Base-by-base conservation (phyloP, 495 filamentous ascomycete genomes). In the Penicillium psychrofluorescens region DNA sequence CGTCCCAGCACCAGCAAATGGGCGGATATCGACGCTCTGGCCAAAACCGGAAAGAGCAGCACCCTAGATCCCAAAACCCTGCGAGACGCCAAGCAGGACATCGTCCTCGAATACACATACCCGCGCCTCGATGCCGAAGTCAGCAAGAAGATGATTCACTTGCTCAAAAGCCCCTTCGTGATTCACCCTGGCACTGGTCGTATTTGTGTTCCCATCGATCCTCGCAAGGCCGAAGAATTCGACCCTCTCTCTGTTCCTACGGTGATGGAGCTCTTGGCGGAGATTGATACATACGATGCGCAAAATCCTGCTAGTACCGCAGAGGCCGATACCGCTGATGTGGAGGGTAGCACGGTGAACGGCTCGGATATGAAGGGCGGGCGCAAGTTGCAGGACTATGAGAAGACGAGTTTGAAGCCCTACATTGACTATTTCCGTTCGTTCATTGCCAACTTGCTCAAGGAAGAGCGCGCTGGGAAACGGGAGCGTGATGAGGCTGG, bases 51-150 rank as follows among this genome's bases (percentile, higher is more conserved):
- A 10, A 78, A 77, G 9, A 79, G 79, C 58, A 81, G 80, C 39
- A 77, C 69, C 1, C 63, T 91, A 1, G 80, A 88, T 53, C 46
- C 79, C 3, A 67, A 70, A 39, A 74, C 78, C 2, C 74, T 97
- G 16, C 73, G 81, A n/a, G 86, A 96, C 46, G 86, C 86, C 16
- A 96, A 95, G 66, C 86, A 94, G 52, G 92, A 97, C 55, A 83
- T 97, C 36, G 80, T 96, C 11, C 76, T 98, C 22, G 94, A 97
- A 66, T 96, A 97, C 66, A 95, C 92, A 5, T 98, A 98, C 62
- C 94, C 92, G n/a, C 82, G 92, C 8, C 81, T 98, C 40, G 92
- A 98, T 73, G 87, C 88, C 43, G 89, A 95, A 52, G 92, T 98
- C 53, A 88, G 85, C 55, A 96, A 96, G 69, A 94, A 95, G 58